Base-by-base conservation (phyloP, 202 grass and related monocot species). In the Schoenoplectus tabernaemontani region DNA sequence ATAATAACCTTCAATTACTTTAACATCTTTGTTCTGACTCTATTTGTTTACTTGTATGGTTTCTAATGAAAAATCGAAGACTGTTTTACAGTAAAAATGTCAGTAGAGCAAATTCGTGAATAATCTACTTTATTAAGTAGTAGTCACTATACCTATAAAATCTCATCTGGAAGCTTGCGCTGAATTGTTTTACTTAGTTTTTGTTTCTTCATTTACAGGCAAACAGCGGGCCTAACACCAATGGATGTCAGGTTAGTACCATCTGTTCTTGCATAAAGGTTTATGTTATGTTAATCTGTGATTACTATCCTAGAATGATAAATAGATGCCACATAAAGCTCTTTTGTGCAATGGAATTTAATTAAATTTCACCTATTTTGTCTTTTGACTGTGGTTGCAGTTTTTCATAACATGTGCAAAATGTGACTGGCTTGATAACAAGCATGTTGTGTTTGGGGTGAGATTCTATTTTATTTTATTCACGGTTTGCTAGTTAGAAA, bases 331-430 rank as follows among this genome's bases (percentile, higher is more conserved):
- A 74, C 24, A 34, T 26, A 72, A 53, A 24, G 24, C 15, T 53
- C 24, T 74, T 32, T n/a, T 24, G 24, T 50, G 50, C 15, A 73
- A 51, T 9, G 64, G 28, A 50, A 59, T 28, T 32, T n/a, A 48
- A 50, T 70, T 41, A 67, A 59, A 28, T 64, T 66, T 28, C 28
- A 28, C 28, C 28, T 28, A 28, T 28, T 28, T 28, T 28, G 28
- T 28, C 28, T 39, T 67, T 91, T 65, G 57, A 12, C 13, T 87
- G 22, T 84, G 50, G 1, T 77, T 91, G 86, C 90, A 99, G 96
- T 99, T 99, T 84, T 99, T 99, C 84, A 70, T 99, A 84, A 95
- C 92, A 68, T 99, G 96, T 85, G 96, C 90, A 48, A 96, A 99
- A 82, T 99, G 96, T 71, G 96, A 96, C 62, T 99, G 96, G 96